Evolutionary conservation across 2,329 filamentous ascomycete genomes (phyloP).

Genomic region (Akanthomyces dipterigenus): DNA sequence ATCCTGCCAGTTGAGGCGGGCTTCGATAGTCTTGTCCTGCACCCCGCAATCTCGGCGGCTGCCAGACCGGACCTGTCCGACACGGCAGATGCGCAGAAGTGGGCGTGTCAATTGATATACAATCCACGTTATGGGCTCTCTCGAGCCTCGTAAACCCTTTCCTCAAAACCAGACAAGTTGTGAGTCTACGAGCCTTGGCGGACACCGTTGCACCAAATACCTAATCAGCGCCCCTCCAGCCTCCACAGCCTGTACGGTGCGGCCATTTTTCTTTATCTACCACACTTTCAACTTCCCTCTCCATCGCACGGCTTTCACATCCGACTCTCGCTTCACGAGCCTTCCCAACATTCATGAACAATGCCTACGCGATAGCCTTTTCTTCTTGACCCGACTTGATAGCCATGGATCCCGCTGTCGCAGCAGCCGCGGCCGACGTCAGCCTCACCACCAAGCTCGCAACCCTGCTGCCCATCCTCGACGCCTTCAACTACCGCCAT

Average conservation of each 20-base stretch:
- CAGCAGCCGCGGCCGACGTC: neutral
- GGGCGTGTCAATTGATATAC: neutral
- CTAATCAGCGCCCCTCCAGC: neutral
- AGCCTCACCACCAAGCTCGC: constrained; percentile 21
- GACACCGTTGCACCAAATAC: neutral
- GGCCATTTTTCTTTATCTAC: neutral
- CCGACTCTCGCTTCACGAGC: no score
- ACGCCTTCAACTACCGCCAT: constrained; percentile 74
- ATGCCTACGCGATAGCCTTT: neutral
- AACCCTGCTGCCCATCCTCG: constrained; percentile 49
- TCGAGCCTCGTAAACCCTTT: no score
- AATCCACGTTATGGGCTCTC: no score
- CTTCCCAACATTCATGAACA: no score
- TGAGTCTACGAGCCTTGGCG: neutral
- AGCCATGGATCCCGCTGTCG: neutral
- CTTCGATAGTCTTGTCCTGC: neutral
- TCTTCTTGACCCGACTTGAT: neutral
- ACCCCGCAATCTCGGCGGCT: neutral
- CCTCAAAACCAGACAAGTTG: neutral
- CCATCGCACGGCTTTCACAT: no score
- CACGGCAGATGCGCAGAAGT: neutral
- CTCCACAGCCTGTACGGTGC: neutral
- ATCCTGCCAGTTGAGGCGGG: neutral
- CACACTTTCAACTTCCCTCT: neutral
- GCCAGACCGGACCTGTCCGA: neutral